phyloP scores from a whole-genome alignment of 352 stramenopile genomes.

The Phytopythium chamaehyphon region DNA sequence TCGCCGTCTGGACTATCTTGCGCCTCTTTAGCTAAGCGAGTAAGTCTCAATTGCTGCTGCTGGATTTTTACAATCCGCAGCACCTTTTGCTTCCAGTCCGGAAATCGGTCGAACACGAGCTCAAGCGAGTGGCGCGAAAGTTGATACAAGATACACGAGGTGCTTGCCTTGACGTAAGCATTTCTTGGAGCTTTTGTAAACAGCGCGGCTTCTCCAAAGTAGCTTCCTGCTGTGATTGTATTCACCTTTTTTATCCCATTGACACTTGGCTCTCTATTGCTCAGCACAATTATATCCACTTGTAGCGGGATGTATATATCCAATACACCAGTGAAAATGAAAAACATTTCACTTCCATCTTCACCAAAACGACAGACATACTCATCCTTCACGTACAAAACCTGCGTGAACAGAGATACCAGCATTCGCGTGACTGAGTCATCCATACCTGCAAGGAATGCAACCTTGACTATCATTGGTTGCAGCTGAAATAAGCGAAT shows the following conservation, averaged over 20 bases:
- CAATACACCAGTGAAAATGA: constrained; percentile 54
- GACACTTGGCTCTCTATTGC: background rate
- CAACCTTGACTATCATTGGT: constrained; percentile 65
- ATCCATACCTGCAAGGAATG: constrained; percentile 55
- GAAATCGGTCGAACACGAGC: constrained; percentile 55
- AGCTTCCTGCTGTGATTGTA: constrained; percentile 49
- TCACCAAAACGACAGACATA: constrained; percentile 53
- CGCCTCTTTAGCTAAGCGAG: constrained; percentile 33
- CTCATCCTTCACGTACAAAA: constrained; percentile 50
- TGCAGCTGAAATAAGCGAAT: constrained; percentile 64
- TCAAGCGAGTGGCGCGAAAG: constrained; percentile 52
- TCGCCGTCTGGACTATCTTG: constrained; percentile 21
- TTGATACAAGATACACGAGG: constrained; percentile 57
- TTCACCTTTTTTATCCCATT: constrained; percentile 42
- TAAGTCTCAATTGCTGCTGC: constrained; percentile 52
- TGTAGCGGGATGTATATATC: constrained; percentile 47
- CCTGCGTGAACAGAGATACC: constrained; percentile 51
- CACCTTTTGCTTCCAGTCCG: constrained; percentile 62
- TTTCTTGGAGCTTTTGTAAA: constrained; percentile 58
- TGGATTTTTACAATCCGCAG: constrained; percentile 60
- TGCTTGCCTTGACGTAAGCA: constrained; percentile 52
- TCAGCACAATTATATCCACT: no score
- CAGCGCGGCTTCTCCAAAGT: constrained; percentile 54
- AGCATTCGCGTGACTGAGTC: constrained; percentile 54
- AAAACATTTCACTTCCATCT: constrained; percentile 64